phyloP scores from a whole-genome alignment of 352 stramenopile genomes.

The Phytophthora aleatoria region DNA sequence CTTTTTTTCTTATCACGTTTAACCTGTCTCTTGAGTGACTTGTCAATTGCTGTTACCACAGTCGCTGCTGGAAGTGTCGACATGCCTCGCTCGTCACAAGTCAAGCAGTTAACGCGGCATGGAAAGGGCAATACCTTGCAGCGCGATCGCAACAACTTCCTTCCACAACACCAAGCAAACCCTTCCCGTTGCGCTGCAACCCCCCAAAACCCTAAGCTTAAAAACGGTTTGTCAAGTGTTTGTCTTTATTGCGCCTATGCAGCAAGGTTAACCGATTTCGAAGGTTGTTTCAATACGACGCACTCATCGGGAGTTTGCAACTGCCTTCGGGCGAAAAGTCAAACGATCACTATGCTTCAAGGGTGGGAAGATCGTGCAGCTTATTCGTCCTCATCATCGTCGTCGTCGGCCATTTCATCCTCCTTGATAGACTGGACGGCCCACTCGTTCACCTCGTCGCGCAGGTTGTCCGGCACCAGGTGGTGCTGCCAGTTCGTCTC shows the following conservation, averaged over 20 bases:
- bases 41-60: neutral
- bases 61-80: slow-evolving; percentile 12
- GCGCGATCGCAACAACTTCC: neutral
- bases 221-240: slow-evolving; percentile 19
- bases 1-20: slow-evolving; percentile 13
- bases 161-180: too few species aligned
- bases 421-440: slow-evolving; percentile 87
- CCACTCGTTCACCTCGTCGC: slow-evolving; percentile 86
- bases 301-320: neutral
- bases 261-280: slow-evolving; percentile 24
- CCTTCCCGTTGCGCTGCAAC: too few species aligned
- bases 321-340: neutral
- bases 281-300: slow-evolving; percentile 3
- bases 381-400: slow-evolving; percentile 81
- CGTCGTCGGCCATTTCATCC: slow-evolving; percentile 88
- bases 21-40: slow-evolving; percentile 4
- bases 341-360: slow-evolving; percentile 16
- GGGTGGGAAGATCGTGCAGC: slow-evolving; percentile 5
- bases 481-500: slow-evolving; percentile 95
- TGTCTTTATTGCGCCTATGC: slow-evolving; percentile 34
- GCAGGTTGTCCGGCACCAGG: slow-evolving; percentile 91
- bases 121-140: slow-evolving; percentile 9
- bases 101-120: slow-evolving; percentile 6
- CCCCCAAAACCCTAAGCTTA: neutral
- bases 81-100: neutral